Evolutionary conservation across 768 basidiomycete species (phyloP), one percentile per base, ranked within the genome.

Genomic region (Nevesoporus exiguus): DNA sequence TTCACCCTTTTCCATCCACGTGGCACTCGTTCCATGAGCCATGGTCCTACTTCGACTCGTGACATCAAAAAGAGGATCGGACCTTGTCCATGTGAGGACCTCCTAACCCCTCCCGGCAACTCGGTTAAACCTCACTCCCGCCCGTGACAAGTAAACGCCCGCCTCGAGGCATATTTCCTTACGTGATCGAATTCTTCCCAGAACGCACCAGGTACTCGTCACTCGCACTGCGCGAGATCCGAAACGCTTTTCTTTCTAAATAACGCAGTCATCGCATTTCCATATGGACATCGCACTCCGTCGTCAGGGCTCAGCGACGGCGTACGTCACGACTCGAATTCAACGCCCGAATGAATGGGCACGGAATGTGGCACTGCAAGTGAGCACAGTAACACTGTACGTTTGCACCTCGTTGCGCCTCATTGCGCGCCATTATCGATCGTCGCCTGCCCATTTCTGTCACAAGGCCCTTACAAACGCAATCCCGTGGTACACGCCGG

Each of bases 111-210:
- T 55, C 39, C 21, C 31, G 50, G 42, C n/a, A 39, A 13, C 11
- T 55, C 63, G 64, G 61, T 27, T 52, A 34, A 51, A n/a, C 11
- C 7, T 44, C 39, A 33, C 49, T 40, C 37, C 63, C 60, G 61
- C 27, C 36, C 42, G n/a, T 39, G 7, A 44, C 36, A 33, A 5
- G 8, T n/a, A 27, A 33, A 34, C n/a, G 15, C 29, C n/a, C 33
- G 50, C 55, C 44, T 47, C 22, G 55, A 43, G 37, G 43, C 27
- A n/a, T 3, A 4, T 19, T 33, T 14, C 10, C 33, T 61, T 56
- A 61, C 60, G 41, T 61, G 40, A 61, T 7, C 19, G 0, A n/a
- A n/a, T n/a, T 24, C 5, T 17, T 36, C 29, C 19, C 17, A 9
- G 19, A 13, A 30, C 5, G 3, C 7, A 7, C 17, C 7, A 7